Evolutionary conservation across 2,329 filamentous ascomycete species (phyloP).

Genomic region (Fusarium acutatum): DNA sequence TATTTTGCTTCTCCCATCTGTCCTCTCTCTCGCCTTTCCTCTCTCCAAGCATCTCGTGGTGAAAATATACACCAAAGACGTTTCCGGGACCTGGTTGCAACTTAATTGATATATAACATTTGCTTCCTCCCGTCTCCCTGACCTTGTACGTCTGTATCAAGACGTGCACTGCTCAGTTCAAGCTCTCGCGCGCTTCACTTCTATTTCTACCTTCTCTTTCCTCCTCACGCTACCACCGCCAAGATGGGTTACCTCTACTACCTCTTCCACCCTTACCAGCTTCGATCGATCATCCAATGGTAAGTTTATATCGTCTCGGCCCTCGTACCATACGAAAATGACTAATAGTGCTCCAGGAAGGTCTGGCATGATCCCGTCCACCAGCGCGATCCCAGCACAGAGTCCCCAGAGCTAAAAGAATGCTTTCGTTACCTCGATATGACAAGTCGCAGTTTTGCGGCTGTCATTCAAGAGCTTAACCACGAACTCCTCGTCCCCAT

Average conservation of each 20-base stretch:
- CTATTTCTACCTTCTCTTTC: not conserved
- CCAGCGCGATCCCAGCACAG: slow-evolving; percentile 78
- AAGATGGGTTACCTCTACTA: slow-evolving; percentile 76
- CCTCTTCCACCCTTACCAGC: slow-evolving; percentile 76
- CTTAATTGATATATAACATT: slow-evolving; percentile 36
- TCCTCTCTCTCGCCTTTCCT: slow-evolving; percentile 26
- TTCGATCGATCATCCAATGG: slow-evolving; percentile 91
- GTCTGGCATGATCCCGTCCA: slow-evolving; percentile 96
- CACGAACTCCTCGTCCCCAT: slow-evolving; percentile 92
- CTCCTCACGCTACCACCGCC: slow-evolving; percentile 31
- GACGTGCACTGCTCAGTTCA: slow-evolving; percentile 29
- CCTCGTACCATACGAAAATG: not conserved
- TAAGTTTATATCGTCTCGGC: slow-evolving; percentile 51
- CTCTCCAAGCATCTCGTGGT: slow-evolving; percentile 29
- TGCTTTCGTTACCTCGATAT: slow-evolving; percentile 88
- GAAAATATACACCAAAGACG: slow-evolving; percentile 28
- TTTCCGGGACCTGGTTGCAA: slow-evolving; percentile 33
- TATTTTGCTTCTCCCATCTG: slow-evolving; percentile 33
- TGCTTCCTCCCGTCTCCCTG: slow-evolving; percentile 24
- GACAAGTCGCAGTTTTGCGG: slow-evolving; percentile 92
- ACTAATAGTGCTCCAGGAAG: slow-evolving; percentile 69
- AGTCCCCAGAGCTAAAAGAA: slow-evolving; percentile 75
- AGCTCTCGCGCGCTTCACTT: slow-evolving; percentile 9
- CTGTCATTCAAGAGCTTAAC: slow-evolving; percentile 95
- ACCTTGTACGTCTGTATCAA: slow-evolving; percentile 17